Base-by-base conservation (phyloP, 2,329 filamentous ascomycete genomes). In the Monosporascus sp. region DNA sequence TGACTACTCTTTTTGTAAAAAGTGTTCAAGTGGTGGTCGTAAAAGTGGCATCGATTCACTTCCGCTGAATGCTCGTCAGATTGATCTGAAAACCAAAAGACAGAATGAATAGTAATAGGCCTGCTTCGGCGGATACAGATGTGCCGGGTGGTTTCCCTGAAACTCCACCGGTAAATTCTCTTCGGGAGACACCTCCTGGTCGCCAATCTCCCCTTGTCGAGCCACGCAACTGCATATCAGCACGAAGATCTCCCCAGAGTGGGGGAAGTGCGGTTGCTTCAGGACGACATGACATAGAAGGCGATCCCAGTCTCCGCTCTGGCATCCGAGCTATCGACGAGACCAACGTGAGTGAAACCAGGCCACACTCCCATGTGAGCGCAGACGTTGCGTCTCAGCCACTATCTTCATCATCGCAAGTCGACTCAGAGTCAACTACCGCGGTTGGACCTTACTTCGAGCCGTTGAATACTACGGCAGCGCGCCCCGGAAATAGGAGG, bases 401-500 rank as follows among this genome's bases (percentile, higher is more conserved):
- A 31, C 11, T 31, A 31, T 31, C 27, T 31, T 31, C 27, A 24
- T 38, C 44, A 18, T 58, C 57, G 15, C 53, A 54, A 5, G 57
- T 57, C 36, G 55, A 57, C 22, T 58, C 59, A 17, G 56, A 57
- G 6, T 39, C 50, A 18, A 59, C 55, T 5, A 20, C 46, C 31
- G 56, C 58, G 22, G 52, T 56, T 5, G 60, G 62, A 36, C 57
- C 56, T 44, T 56, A 51, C n/a, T 66, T 67, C 25, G 63, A 64
- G 3, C 57, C 65, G 2, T 57, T 72, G 5, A 70, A 64, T 48
- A 60, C 62, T 3, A 48, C 55, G 22, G 25, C 60, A 15, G 55
- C 62, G 8, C 61, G 55, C 20, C 17, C 5, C 8, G 18, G 20
- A 14, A 20, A 42, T 20, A 14, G 14, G n/a, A 20, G 39, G 8